Base-by-base conservation (phyloP, 495 filamentous ascomycete species). In the Penicillium soppii region DNA sequence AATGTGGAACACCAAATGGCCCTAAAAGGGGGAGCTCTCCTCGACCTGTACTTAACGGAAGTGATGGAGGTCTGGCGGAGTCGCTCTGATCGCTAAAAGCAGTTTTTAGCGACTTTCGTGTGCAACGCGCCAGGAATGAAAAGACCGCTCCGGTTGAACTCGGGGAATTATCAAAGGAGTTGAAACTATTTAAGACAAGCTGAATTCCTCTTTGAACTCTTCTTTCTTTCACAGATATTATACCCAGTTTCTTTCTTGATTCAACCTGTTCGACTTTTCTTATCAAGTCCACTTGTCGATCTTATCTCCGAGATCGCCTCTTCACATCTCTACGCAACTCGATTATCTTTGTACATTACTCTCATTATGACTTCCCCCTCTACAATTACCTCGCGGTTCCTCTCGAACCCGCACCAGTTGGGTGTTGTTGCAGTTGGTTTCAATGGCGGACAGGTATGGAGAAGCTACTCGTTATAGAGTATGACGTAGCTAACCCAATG, bases 351-450 rank as follows among this genome's bases (percentile, higher is more conserved):
- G 27, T 48, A 29, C 32, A n/a, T 42, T 36, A 17, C 45, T 19
- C 44, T 17, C 26, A 43, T 29, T n/a, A 5, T 20, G 49, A 32
- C 20, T 44, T 19, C 40, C 7, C 90, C 90, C 15, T 83, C 89
- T 2, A 88, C 87, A 43, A 80, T 95, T 56, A 60, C 78, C 49
- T 85, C 90, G 59, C 89, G 87, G 58, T 98, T 96, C 74, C 88
- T 98, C 52, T 72, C 84, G 53, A 75, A 83, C 54, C 78, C 82
- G 43, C 76, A 86, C 65, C 83, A 97, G 56, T 81, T 98, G 47
- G 94, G 94, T 49, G 80, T 98, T 43, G 89, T 97, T 32, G 92
- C 92, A 22, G 94, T 97, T 16, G 92, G 92, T 51, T 98, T 98
- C 79, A 95, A 91, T 47, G 94, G 95, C 59, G 94, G 94, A 43